These are phyloP conservation scores for Penicillium chermesinum DNA, from an alignment of 495 filamentous ascomycete species.

Conservation along the genomic window DNA sequence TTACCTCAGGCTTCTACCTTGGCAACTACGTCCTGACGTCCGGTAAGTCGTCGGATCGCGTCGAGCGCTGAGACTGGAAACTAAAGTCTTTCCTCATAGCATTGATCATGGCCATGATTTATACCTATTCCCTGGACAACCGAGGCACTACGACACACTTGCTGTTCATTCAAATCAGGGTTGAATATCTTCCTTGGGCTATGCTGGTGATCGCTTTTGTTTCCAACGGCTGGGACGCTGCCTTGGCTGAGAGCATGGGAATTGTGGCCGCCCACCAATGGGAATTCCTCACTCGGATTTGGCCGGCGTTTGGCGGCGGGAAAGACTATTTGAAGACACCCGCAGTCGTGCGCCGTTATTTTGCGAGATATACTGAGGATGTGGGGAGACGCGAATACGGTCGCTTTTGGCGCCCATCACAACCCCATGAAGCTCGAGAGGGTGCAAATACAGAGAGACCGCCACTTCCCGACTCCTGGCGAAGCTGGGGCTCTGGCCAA, in stretches of 20 bases:
- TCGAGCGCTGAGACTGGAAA: conserved; percentile 8
- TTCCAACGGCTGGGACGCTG: conserved; percentile 39
- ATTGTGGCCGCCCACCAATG: conserved; percentile 78
- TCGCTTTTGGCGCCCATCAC: conserved; percentile 41
- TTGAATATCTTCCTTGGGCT: conserved; percentile 68
- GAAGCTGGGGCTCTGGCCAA: conserved; percentile 58
- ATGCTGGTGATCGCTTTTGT: conserved; percentile 68
- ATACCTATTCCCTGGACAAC: conserved; percentile 79
- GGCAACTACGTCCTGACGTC: conserved; percentile 51
- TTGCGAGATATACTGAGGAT: conserved; percentile 38
- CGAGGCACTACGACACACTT: conserved; percentile 63
- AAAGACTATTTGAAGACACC: conserved; percentile 68
- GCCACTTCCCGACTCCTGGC: conserved; percentile 44
- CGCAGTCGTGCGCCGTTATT: conserved; percentile 55
- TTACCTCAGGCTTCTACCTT: conserved; percentile 46
- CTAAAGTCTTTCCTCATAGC: conserved; percentile 33
- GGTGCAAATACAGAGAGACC: background rate
- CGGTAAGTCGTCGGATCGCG: conserved; percentile 29
- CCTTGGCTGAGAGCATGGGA: conserved; percentile 57
- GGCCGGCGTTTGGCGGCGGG: conserved; percentile 78
- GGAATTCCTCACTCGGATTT: conserved; percentile 78
- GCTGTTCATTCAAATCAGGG: conserved; percentile 71
- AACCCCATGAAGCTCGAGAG: conserved; percentile 5
- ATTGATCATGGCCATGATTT: conserved; percentile 70
- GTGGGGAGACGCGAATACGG: conserved; percentile 51